phyloP scores from a whole-genome alignment of 371 early-diverging fungal species.

The Parasitella parasitica region DNA sequence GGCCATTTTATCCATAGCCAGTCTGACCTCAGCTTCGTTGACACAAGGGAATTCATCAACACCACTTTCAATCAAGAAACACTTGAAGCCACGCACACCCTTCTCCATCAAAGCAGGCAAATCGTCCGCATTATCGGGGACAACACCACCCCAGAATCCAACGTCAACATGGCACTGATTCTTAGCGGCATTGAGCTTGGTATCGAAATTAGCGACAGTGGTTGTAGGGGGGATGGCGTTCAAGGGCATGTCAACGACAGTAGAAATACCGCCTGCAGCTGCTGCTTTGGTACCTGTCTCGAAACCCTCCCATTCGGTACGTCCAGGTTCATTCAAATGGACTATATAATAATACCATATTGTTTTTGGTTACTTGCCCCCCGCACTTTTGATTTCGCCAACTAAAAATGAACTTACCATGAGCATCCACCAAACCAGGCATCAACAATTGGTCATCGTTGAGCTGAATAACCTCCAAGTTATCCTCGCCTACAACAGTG shows the following conservation, averaged over 20 bases:
- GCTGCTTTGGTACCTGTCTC: conserved; percentile 80
- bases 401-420: conserved; percentile 39
- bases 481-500: conserved; percentile 4
- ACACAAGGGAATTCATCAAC: conserved; percentile 86
- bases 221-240: conserved; percentile 86
- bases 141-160: conserved; percentile 81
- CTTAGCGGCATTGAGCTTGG: conserved; percentile 65
- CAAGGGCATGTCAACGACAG: conserved; percentile 85
- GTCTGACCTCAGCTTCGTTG: conserved; percentile 64
- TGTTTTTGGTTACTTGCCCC: not conserved
- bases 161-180: conserved; percentile 78
- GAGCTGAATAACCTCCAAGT: conserved; percentile 28
- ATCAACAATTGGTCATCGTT: conserved; percentile 60
- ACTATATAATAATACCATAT: no score
- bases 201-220: conserved; percentile 63
- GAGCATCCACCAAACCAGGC: conserved; percentile 79
- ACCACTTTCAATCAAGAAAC: conserved; percentile 83
- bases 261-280: conserved; percentile 79
- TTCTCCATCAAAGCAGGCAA: conserved; percentile 62
- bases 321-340: conserved; percentile 81
- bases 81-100: conserved; percentile 82
- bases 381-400: not conserved
- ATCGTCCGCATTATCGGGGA: conserved; percentile 70
- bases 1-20: conserved; percentile 64
- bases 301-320: conserved; percentile 86